phyloP scores from a whole-genome alignment of 148 eudicot species.

The Amaranthus hypochondriacus region DNA sequence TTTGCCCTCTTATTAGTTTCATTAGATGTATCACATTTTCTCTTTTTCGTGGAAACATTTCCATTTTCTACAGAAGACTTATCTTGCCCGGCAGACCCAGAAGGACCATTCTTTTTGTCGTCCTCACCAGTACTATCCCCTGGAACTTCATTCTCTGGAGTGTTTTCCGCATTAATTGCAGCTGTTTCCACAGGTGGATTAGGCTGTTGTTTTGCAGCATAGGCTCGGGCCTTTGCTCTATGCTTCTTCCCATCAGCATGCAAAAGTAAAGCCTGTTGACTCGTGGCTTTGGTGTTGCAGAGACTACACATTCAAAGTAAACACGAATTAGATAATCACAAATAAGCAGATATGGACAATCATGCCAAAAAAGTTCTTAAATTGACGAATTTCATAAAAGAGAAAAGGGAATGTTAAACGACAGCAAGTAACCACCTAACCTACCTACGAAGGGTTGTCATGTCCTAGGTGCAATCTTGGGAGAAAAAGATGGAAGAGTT shows the following conservation, averaged over 20 bases:
- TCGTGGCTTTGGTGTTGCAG: slow-evolving; percentile 78
- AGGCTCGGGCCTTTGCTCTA: slow-evolving; percentile 77
- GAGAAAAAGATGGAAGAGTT: too few species aligned
- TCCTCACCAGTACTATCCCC: slow-evolving; percentile 18
- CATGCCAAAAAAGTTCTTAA: background rate
- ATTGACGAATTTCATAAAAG: background rate
- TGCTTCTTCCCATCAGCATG: slow-evolving; percentile 95
- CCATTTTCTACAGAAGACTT: slow-evolving; percentile 33
- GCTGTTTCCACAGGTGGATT: slow-evolving; percentile 40
- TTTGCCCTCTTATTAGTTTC: slow-evolving; percentile 16
- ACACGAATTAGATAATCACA: background rate
- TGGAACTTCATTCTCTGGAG: slow-evolving; percentile 26
- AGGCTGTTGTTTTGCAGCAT: slow-evolving; percentile 57
- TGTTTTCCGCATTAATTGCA: slow-evolving; percentile 26
- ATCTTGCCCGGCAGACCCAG: slow-evolving; percentile 24
- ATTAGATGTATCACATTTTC: slow-evolving; percentile 44
- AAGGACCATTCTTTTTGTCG: slow-evolving; percentile 26
- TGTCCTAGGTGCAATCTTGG: too few species aligned
- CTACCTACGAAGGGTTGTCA: too few species aligned
- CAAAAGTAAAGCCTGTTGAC: slow-evolving; percentile 75
- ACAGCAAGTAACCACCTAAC: too few species aligned
- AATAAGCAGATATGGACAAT: background rate
- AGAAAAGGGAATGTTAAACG: background rate
- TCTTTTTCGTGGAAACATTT: slow-evolving; percentile 40
- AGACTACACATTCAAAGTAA: slow-evolving; percentile 41